phyloP scores from a whole-genome alignment of 352 stramenopile species.

The Pythium angustatum region DNA sequence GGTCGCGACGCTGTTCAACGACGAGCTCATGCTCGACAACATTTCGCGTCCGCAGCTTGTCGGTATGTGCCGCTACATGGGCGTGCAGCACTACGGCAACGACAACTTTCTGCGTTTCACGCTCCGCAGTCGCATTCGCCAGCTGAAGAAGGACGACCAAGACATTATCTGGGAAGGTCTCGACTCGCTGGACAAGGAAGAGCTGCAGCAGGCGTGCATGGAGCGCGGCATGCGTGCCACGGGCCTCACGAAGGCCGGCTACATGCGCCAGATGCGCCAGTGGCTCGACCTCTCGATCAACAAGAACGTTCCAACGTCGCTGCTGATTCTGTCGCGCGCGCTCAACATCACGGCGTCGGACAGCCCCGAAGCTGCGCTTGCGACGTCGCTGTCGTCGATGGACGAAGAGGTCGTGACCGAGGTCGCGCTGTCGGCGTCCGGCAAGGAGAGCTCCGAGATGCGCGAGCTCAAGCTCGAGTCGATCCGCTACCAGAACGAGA shows the following conservation, averaged over 20 bases:
- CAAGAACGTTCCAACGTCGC: constrained; percentile 97
- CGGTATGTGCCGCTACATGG: constrained; percentile 98
- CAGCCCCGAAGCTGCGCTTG: constrained; percentile 83
- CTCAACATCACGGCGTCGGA: constrained; percentile 94
- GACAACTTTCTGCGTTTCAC: constrained; percentile 97
- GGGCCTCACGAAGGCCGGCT: constrained; percentile 95
- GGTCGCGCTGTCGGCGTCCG: constrained; percentile 72
- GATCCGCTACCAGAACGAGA: constrained; percentile 96
- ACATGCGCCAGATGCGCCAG: constrained; percentile 94
- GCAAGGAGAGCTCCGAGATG: constrained; percentile 70
- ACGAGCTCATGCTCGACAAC: constrained; percentile 98
- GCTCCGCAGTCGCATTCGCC: constrained; percentile 90
- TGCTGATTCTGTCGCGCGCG: constrained; percentile 98
- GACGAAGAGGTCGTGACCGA: constrained; percentile 88
- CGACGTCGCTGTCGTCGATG: constrained; percentile 87
- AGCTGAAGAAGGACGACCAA: constrained; percentile 98
- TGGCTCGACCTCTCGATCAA: constrained; percentile 98
- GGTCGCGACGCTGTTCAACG: constrained; percentile 95
- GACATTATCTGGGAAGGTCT: constrained; percentile 99
- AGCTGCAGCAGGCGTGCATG: constrained; percentile 96
- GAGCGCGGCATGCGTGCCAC: constrained; percentile 97
- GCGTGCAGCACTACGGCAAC: constrained; percentile 94
- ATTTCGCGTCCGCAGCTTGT: constrained; percentile 97
- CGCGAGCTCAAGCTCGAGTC: constrained; percentile 88
- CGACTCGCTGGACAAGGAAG: constrained; percentile 97